These are phyloP conservation scores for Trematosphaeria pertusa DNA, from an alignment of 2,329 filamentous ascomycete species.

Conservation along the genomic window DNA sequence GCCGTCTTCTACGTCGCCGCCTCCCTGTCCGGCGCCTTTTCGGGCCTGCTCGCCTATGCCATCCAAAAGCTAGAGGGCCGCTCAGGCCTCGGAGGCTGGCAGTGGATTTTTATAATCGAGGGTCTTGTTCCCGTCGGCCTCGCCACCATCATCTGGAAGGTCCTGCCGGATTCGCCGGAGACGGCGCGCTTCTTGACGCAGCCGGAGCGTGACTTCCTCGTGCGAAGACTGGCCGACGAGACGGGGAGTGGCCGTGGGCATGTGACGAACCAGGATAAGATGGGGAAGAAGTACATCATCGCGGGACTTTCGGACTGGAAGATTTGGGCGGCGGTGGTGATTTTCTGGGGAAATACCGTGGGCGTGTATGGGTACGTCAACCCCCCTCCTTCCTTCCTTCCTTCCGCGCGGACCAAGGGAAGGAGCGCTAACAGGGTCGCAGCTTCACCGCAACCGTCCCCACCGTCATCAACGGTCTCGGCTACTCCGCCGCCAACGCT, in stretches of 20 bases:
- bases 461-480: slow-evolving; percentile 51
- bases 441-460: slow-evolving; percentile 51
- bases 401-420: slow-evolving; percentile 9
- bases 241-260: slow-evolving; percentile 55
- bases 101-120: slow-evolving; percentile 43
- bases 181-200: slow-evolving; percentile 48
- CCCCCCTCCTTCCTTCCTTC: too few species aligned
- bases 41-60: slow-evolving; percentile 43
- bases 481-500: slow-evolving; percentile 50
- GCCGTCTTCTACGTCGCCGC: slow-evolving; percentile 45
- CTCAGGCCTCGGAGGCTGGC: slow-evolving; percentile 37
- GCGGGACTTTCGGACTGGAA: slow-evolving; percentile 54
- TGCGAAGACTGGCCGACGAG: slow-evolving; percentile 47
- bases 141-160: slow-evolving; percentile 59
- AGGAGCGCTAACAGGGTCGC: slow-evolving; percentile 42
- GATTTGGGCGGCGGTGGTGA: slow-evolving; percentile 45
- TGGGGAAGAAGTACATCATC: slow-evolving; percentile 56
- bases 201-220: slow-evolving; percentile 40
- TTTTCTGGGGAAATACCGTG: slow-evolving; percentile 47
- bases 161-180: slow-evolving; percentile 59
- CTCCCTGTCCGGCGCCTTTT: slow-evolving; percentile 43
- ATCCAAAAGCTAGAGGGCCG: slow-evolving; percentile 43
- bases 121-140: slow-evolving; percentile 41
- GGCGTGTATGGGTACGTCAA: slow-evolving; percentile 46
- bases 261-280: slow-evolving; percentile 57